Base-by-base conservation (phyloP, 306 rosid genomes). In the Vigna trinervia region DNA sequence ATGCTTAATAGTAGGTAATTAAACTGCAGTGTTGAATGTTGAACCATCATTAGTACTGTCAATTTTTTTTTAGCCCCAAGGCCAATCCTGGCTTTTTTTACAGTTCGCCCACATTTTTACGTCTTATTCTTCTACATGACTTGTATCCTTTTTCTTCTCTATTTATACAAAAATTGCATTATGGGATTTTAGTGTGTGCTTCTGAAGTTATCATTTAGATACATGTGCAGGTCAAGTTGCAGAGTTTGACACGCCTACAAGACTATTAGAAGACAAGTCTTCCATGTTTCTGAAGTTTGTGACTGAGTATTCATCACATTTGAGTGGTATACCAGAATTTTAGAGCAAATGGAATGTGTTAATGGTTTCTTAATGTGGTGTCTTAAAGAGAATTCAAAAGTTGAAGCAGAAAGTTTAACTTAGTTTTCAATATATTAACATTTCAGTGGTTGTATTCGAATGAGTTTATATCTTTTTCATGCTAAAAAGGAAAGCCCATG, bases 221-320 rank as follows among this genome's bases (percentile, higher is more conserved):
- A 22, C 57, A 76, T 76, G 56, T 82, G 69, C 84, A 96, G 99
- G 99, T 73, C 85, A 88, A 85, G 92, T 92, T 48, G 89, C 93
- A 1, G 99, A 96, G 89, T 92, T 87, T 45, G 98, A 92, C 78
- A 81, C 91, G 39, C 99, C 99, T 23, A 30, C 66, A 51, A 88
- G 94, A 62, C 87, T 96, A 71, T 84, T 92, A 74, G 99, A 96
- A 85, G 97, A 96, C 59, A 92, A 88, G 81, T 86, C 99, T 36
- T 96, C 99, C 62, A 92, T 96, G 97, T 96, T 92, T 86, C 84
- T 96, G 13, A 96, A 92, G 76, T 80, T 96, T 87, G 97, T 96
- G 76, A 84, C 89, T 2, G 97, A 96, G 83, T 96, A 96, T 84
- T 92, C 99, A 57, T 88, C 93, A 0, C 81, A 97, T 61, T 90